A percentile compares a stretch with the other conserved stretches of the same genome.
Conservation (phyloP, 495 filamentous ascomycete species). For the Penicillium egyptiacum region DNA sequence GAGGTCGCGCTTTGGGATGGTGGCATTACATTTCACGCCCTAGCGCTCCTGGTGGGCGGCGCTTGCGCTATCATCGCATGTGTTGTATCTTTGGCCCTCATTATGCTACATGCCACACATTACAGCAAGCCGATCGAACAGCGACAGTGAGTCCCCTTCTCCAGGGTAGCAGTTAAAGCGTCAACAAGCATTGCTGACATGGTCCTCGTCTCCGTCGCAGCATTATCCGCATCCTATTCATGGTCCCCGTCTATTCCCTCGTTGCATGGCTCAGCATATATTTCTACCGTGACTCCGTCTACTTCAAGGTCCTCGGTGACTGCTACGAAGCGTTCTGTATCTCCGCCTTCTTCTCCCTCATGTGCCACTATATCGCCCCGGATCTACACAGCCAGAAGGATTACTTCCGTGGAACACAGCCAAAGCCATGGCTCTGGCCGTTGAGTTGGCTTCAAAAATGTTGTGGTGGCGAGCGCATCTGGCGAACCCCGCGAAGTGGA, state of each 20-base stretch:
- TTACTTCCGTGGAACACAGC: conserved; percentile 71
- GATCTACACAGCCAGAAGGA: conserved; percentile 83
- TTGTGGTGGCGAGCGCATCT: conserved; percentile 61
- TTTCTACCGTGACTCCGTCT: conserved; percentile 78
- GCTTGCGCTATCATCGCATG: conserved; percentile 48
- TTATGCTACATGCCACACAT: conserved; percentile 75
- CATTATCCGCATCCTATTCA: conserved; percentile 88
- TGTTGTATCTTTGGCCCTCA: conserved; percentile 51
- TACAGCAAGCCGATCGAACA: conserved; percentile 83
- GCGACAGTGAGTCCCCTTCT: conserved; percentile 56
- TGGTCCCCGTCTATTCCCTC: conserved; percentile 82
- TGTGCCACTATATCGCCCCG: conserved; percentile 81
- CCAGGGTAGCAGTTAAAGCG: neutral
- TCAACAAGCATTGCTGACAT: conserved; percentile 14
- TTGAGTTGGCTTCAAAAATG: conserved; percentile 62
- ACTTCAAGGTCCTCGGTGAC: conserved; percentile 77
- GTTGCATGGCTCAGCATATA: conserved; percentile 75
- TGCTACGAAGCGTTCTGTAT: conserved; percentile 95
- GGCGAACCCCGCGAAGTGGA: conserved; percentile 75
- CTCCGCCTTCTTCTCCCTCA: conserved; percentile 83
- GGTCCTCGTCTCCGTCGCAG: conserved; percentile 46
- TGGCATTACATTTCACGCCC: conserved; percentile 48
- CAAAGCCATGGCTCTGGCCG: conserved; percentile 76
- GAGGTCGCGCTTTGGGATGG: conserved; percentile 50
- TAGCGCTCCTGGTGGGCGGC: conserved; percentile 49